Conservation (phyloP, 169 alveolate species). For the Plasmodium inui region DNA sequence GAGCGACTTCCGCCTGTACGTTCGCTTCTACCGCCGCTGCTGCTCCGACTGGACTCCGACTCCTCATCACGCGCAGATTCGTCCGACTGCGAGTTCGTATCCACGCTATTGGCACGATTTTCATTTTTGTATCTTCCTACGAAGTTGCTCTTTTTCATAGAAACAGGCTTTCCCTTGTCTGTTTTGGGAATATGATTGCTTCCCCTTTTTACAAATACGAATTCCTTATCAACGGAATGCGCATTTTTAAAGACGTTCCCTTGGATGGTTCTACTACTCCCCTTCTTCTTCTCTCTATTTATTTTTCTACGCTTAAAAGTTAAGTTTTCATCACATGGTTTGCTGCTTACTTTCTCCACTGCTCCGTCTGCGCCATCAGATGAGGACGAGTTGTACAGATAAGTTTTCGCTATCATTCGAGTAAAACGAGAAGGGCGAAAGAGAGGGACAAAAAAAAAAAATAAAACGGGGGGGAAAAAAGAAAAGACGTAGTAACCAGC, state of each 20-base stretch:
- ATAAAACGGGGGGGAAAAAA: background rate
- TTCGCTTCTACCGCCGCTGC: background rate
- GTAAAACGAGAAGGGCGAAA: constrained; percentile 5
- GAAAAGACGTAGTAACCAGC: background rate
- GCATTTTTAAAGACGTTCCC: constrained; percentile 21
- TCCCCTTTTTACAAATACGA: constrained; percentile 3
- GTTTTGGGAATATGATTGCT: background rate
- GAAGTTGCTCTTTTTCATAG: background rate
- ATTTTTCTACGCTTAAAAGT: constrained; percentile 56
- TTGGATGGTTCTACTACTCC: background rate
- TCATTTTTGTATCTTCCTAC: background rate
- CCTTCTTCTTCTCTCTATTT: constrained; percentile 25
- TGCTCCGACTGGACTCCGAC: background rate
- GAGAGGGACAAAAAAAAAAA: background rate
- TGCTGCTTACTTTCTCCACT: constrained; percentile 5
- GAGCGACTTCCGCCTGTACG: background rate
- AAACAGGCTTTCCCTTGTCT: background rate
- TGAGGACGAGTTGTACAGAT: constrained; percentile 36
- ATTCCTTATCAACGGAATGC: background rate
- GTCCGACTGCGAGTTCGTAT: constrained; percentile 3
- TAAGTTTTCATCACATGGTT: constrained; percentile 1
- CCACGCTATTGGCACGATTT: background rate
- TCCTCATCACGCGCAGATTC: background rate
- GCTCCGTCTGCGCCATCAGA: constrained; percentile 49
- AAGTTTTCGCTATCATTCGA: constrained; percentile 68